A percentile compares a stretch with the other conserved stretches of the same genome.
phyloP scores from a whole-genome alignment of 495 filamentous ascomycete species.

The Talaromyces adpressus region DNA sequence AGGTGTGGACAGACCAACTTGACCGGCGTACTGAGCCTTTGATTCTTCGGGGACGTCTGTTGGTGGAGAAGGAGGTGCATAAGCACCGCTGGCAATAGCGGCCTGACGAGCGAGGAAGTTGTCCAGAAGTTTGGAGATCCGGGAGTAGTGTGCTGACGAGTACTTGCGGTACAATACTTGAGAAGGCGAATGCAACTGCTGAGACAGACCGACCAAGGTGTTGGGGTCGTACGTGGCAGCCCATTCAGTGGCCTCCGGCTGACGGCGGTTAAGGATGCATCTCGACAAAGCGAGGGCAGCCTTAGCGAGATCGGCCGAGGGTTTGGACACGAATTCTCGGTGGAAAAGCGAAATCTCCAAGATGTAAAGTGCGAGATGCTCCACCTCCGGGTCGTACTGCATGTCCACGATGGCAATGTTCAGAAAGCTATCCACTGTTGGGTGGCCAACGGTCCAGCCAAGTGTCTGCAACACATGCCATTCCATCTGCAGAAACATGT shows the following conservation, averaged over 20 bases:
- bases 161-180: constrained; percentile 85
- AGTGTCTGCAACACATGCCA: constrained; percentile 99
- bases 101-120: constrained; percentile 82
- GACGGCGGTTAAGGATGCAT: constrained; percentile 75
- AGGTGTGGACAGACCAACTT: constrained; percentile 65
- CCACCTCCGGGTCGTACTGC: constrained; percentile 69
- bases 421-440: constrained; percentile 89
- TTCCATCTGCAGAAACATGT: constrained; percentile 99
- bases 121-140: constrained; percentile 73
- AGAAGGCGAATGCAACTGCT: constrained; percentile 82
- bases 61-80: constrained; percentile 67
- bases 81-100: constrained; percentile 57
- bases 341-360: constrained; percentile 93
- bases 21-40: constrained; percentile 39
- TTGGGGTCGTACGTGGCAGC: constrained; percentile 72
- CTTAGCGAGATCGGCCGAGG: constrained; percentile 83
- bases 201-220: constrained; percentile 73
- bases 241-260: constrained; percentile 70
- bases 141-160: constrained; percentile 68
- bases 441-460: constrained; percentile 91
- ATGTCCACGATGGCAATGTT: constrained; percentile 63
- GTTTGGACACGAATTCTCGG: constrained; percentile 87
- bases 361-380: constrained; percentile 92
- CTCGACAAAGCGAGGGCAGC: constrained; percentile 79
- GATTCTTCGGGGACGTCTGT: constrained; percentile 51